Conservation (phyloP, 2,329 filamentous ascomycete species). For the Talaromyces piceae region DNA sequence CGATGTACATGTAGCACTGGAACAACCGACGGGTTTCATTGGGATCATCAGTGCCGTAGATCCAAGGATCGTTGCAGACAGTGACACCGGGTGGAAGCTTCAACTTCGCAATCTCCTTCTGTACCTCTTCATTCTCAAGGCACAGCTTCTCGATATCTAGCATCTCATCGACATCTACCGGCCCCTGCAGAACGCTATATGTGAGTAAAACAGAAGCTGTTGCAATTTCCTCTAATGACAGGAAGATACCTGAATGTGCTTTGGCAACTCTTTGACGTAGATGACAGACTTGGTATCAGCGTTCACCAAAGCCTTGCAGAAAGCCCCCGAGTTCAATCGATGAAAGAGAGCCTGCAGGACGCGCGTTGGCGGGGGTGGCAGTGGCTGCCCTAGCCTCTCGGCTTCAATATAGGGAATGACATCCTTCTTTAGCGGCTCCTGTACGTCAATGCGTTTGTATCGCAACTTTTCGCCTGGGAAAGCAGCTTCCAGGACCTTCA, state of each 20-base stretch:
- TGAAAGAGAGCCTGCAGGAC: constrained; percentile 48
- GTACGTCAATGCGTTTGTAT: constrained; percentile 61
- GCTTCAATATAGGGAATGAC: constrained; percentile 56
- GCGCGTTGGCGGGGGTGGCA: constrained; percentile 45
- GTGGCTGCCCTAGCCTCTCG: constrained; percentile 47
- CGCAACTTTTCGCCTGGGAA: constrained; percentile 32
- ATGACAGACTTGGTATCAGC: constrained; percentile 29
- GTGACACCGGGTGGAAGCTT: constrained; percentile 50
- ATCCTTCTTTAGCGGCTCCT: constrained; percentile 56
- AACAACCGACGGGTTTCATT: constrained; percentile 33
- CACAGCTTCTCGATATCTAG: constrained; percentile 50
- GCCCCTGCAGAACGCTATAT: constrained; percentile 37
- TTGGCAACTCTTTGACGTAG: constrained; percentile 38
- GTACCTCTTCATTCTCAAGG: constrained; percentile 49
- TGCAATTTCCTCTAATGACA: neutral
- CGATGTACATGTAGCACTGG: constrained; percentile 37
- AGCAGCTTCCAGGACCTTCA: constrained; percentile 28
- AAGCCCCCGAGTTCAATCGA: constrained; percentile 35
- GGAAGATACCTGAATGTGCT: constrained; percentile 37
- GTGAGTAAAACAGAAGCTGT: neutral
- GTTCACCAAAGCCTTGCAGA: constrained; percentile 34
- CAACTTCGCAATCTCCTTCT: constrained; percentile 53
- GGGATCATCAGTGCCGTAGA: constrained; percentile 49
- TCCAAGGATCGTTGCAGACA: constrained; percentile 59
- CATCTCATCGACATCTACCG: constrained; percentile 54